A percentile compares a stretch with the other conserved stretches of the same genome.
phyloP scores from a whole-genome alignment of 1,284 basidiomycete genomes.

The Porodaedalea pini region DNA sequence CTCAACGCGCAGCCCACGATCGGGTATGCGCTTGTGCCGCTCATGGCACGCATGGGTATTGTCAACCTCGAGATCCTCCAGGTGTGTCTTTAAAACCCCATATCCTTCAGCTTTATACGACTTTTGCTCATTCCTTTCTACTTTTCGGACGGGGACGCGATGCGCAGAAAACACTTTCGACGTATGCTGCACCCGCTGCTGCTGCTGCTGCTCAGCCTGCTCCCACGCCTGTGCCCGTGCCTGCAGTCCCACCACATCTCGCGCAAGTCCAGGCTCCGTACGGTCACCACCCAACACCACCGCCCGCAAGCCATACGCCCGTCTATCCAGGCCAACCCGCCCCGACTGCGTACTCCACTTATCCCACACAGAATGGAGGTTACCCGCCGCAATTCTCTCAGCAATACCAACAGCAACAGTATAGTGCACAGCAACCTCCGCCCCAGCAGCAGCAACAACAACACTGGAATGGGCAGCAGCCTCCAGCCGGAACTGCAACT shows the following conservation, averaged over 20 bases:
- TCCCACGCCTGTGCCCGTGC: not conserved
- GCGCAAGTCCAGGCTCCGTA: slow-evolving; percentile 4
- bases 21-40: slow-evolving; percentile 66
- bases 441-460: slow-evolving; percentile 4
- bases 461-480: not conserved
- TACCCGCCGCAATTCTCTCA: not conserved
- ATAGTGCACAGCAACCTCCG: not conserved
- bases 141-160: not conserved
- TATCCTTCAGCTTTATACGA: too few relatives aligned
- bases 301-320: not conserved
- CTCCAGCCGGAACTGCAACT: not conserved
- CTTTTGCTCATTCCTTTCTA: not conserved
- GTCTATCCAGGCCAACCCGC: not conserved
- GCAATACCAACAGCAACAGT: slow-evolving; percentile 1
- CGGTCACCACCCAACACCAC: slow-evolving; percentile 10
- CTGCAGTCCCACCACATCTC: slow-evolving; percentile 8
- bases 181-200: slow-evolving; percentile 1
- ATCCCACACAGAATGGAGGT: not conserved
- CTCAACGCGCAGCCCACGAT: slow-evolving; percentile 70
- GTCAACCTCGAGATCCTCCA: slow-evolving; percentile 70
- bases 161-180: slow-evolving; percentile 4
- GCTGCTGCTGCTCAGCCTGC: not conserved
- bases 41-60: slow-evolving; percentile 73
- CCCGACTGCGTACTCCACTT: not conserved
- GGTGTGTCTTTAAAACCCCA: slow-evolving; percentile 46